These are phyloP conservation scores for Penicillium paxilli DNA, from an alignment of 495 filamentous ascomycete genomes.

Conservation along the genomic window DNA sequence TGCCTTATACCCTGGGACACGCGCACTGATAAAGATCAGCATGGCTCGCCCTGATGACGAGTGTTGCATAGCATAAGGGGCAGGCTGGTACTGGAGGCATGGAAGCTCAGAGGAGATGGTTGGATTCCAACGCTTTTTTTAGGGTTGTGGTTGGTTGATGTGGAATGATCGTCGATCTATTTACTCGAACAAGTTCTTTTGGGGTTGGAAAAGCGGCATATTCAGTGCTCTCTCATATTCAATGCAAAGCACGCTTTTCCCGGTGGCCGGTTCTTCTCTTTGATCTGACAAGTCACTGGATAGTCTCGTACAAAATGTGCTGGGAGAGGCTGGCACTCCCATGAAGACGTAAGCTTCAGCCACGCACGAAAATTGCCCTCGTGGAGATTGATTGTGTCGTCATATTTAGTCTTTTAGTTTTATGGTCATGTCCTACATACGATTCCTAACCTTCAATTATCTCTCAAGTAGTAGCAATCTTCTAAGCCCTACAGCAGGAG, in stretches of 20 bases:
- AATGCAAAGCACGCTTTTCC: background rate
- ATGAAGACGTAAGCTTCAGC: background rate
- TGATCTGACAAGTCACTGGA: background rate
- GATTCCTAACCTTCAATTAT: background rate
- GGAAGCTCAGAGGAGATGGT: conserved; percentile 5
- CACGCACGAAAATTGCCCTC: background rate
- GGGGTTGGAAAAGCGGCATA: background rate
- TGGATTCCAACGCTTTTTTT: background rate
- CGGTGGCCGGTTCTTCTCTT: background rate
- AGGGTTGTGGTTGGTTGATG: conserved; percentile 1
- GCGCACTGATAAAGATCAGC: conserved; percentile 16
- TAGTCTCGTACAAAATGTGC: background rate
- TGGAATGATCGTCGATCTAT: conserved; percentile 24
- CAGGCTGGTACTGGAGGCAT: conserved; percentile 6
- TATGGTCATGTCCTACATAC: background rate
- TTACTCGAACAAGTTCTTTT: conserved; percentile 2
- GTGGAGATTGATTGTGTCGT: background rate
- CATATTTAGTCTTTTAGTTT: background rate
- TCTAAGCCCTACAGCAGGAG: background rate
- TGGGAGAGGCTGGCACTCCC: background rate
- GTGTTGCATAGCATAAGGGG: conserved; percentile 16
- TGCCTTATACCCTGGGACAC: conserved; percentile 11
- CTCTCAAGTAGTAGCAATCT: background rate
- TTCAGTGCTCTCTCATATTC: conserved; percentile 1
- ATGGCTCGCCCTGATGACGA: conserved; percentile 14